Evolutionary conservation across 78 protist species (phyloP), one percentile per base, ranked within the genome.

Genomic region (Isochrysis galbana): DNA sequence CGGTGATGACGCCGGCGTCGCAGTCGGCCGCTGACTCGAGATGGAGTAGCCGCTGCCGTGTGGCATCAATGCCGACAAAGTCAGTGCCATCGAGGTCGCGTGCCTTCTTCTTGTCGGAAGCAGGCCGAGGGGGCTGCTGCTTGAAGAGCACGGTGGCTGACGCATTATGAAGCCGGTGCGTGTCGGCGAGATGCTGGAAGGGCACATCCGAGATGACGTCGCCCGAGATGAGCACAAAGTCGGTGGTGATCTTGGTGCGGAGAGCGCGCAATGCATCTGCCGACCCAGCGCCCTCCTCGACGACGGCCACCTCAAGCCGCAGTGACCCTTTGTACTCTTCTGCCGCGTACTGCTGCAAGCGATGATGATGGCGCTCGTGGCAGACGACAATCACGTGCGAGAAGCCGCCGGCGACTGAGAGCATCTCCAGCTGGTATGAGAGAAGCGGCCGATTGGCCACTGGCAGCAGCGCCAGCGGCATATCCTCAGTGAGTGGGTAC

Each of bases 361-460:
- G 80, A 2, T 36, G 36, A 41, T 36, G 80, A 17, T 22, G 22
- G 17, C 80, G 80, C 17, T 70, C 80, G 80, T 19, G 1, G 42
- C 45, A 36, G 39, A 70, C n/a, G 44, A 70, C 80, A 19, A 70
- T 17, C 67, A 93, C 95, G 93, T 77, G 32, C 46, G 83, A 61
- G 89, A 96, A 94, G 25, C 96, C 96, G 38, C 72, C 61, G 48
- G 84, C 44, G 48, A n/a, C 86, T 82, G 93, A 94, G 41, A 96
- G 91, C 22, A 96, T 69, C 48, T 91, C 93, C 45, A 96, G 94
- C 94, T 95, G 96, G 94, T 95, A 96, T 11, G 95, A 91, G 36
- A 96, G 41, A 19, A 96, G 55, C 45, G 98, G 98, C 54, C 96
- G 89, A 70, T 95, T 94, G 19, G 96, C 97, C n/a, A 95, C 94